A percentile compares a stretch with the other conserved stretches of the same genome.
Evolutionary conservation across 257 asterid species (phyloP).

Genomic region (Solanum megistacrolobum): DNA sequence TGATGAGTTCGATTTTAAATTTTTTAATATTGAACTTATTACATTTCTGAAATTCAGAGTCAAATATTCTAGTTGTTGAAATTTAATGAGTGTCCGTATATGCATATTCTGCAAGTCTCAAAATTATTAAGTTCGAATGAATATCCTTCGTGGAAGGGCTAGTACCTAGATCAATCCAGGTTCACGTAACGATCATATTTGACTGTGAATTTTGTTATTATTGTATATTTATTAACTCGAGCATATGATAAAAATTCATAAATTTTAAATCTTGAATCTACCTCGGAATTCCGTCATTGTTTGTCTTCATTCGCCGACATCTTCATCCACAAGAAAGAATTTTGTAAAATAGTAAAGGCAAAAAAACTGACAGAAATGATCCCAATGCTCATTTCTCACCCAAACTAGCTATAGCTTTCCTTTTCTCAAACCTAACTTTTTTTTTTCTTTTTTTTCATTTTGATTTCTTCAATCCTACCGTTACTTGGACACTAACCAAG

Average conservation of each 20-base stretch:
- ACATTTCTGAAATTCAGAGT: neutral
- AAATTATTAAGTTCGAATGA: neutral
- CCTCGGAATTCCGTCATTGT: neutral
- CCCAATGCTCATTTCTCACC: constrained; percentile 13
- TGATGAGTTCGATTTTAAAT: accelerated
- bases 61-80: neutral
- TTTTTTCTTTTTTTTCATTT: neutral
- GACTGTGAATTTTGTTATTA: neutral
- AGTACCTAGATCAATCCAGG: neutral
- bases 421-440: constrained; percentile 36
- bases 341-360: neutral
- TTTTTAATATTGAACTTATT: neutral
- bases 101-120: neutral
- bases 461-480: constrained; percentile 28
- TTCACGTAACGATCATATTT: neutral
- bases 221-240: neutral
- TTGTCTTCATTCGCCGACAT: constrained; percentile 11
- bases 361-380: constrained; percentile 13
- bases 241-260: neutral
- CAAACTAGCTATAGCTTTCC: constrained; percentile 11
- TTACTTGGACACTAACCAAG: constrained; percentile 29
- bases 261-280: neutral
- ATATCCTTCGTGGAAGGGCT: neutral
- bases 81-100: neutral
- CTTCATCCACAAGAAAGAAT: constrained; percentile 38